Percentiles rank a stretch among this genome's conserved stretches.
These are phyloP conservation scores for Dothistroma septosporum DNA, from an alignment of 2,329 filamentous ascomycete genomes.

Conservation along the genomic window DNA sequence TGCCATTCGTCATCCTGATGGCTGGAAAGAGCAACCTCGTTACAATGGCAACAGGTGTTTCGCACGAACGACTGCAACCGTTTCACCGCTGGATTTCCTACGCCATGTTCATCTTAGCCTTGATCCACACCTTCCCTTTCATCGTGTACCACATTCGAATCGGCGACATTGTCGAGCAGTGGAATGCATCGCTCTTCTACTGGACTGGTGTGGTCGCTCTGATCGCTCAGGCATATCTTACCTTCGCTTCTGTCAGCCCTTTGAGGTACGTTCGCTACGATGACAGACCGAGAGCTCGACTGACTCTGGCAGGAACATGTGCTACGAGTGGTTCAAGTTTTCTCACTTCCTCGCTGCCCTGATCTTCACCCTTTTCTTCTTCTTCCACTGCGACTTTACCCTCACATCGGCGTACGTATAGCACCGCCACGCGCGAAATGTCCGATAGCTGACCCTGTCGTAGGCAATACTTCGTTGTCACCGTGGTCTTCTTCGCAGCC, in stretches of 20 bases:
- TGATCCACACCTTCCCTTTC: conserved; percentile 59
- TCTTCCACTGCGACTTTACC: conserved; percentile 56
- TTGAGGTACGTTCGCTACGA: conserved; percentile 42
- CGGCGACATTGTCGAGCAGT: conserved; percentile 48
- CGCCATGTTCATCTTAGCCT: conserved; percentile 53
- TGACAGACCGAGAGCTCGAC: conserved; percentile 4
- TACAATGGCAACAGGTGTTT: conserved; percentile 51
- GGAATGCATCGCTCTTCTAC: conserved; percentile 47
- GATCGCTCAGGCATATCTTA: conserved; percentile 44
- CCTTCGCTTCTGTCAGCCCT: conserved; percentile 50
- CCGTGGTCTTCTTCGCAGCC: conserved; percentile 49
- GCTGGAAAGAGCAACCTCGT: conserved; percentile 53
- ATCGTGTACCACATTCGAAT: conserved; percentile 50
- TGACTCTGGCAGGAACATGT: conserved; percentile 42
- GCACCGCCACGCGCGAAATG: background rate
- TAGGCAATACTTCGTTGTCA: conserved; percentile 59
- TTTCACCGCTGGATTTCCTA: conserved; percentile 54
- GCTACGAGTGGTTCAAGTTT: conserved; percentile 59
- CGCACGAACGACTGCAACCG: conserved; percentile 55
- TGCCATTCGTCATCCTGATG: conserved; percentile 47
- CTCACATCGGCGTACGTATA: conserved; percentile 49
- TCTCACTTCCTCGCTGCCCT: conserved; percentile 52
- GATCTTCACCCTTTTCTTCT: conserved; percentile 56
- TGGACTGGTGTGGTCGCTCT: conserved; percentile 55
- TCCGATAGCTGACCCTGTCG: background rate